Percentiles rank a stretch among this genome's conserved stretches.
Evolutionary conservation across 768 basidiomycete species (phyloP).

Genomic region (Floccularia luteovirens): DNA sequence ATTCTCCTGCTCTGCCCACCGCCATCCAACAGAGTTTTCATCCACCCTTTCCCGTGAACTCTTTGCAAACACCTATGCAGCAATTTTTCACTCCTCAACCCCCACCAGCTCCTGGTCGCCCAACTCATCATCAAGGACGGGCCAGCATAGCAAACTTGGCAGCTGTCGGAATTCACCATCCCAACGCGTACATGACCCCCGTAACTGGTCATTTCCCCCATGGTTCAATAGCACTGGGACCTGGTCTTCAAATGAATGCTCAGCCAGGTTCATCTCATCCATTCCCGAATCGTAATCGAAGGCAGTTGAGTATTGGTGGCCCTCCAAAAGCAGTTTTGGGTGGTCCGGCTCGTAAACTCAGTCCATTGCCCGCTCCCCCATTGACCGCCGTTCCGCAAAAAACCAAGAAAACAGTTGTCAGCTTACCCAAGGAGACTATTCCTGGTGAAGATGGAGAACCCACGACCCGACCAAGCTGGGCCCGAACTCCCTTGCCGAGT

Average conservation of each 20-base stretch:
- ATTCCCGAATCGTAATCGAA: constrained; percentile 54
- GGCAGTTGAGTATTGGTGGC: constrained; percentile 73
- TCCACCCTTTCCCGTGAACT: constrained; percentile 40
- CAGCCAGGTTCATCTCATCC: constrained; percentile 29
- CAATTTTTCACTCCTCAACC: constrained; percentile 49
- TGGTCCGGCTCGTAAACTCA: constrained; percentile 71
- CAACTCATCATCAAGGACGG: constrained; percentile 44
- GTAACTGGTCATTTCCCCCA: constrained; percentile 49
- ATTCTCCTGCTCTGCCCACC: constrained; percentile 60
- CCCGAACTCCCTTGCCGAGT: constrained; percentile 44
- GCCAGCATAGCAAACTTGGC: constrained; percentile 62
- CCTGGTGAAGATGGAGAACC: constrained; percentile 28
- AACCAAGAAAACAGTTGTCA: constrained; percentile 57
- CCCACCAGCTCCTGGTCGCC: constrained; percentile 43
- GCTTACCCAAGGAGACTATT: constrained; percentile 65
- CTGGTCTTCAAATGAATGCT: constrained; percentile 26
- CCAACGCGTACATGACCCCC: constrained; percentile 51
- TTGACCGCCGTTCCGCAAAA: constrained; percentile 33
- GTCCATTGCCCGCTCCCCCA: constrained; percentile 44
- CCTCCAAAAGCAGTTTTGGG: constrained; percentile 85
- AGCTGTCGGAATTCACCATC: constrained; percentile 50
- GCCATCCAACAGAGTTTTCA: constrained; percentile 51
- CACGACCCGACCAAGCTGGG: constrained; percentile 47
- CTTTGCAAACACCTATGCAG: constrained; percentile 72
- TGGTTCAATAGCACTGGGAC: constrained; percentile 35